Evolutionary conservation across 257 asterid genomes (phyloP).

Genomic region (Solanum raphanifolium): DNA sequence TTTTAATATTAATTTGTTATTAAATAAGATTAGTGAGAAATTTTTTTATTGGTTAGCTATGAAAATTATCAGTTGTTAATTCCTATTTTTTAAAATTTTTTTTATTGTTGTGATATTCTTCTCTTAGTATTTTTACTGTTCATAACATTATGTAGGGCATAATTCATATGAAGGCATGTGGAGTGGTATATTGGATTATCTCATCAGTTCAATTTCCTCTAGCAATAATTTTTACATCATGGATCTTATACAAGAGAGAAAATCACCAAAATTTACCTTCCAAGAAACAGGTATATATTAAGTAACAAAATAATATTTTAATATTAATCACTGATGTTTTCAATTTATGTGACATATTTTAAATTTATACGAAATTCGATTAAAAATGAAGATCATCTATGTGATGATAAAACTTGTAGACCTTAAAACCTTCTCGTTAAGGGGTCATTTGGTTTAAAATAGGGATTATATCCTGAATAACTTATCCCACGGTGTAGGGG

Average conservation of each 20-base stretch:
- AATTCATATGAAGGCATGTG: slow-evolving; percentile 53
- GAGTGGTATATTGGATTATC: slow-evolving; percentile 73
- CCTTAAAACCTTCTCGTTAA: background rate
- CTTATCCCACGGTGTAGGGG: background rate
- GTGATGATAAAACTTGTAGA: background rate
- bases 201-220: slow-evolving; percentile 67
- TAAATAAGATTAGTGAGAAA: background rate
- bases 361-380: rapidly evolving
- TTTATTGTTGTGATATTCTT: too few species aligned
- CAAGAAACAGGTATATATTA: slow-evolving; percentile 28
- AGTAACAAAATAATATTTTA: background rate
- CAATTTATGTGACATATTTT: background rate
- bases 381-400: background rate
- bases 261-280: slow-evolving; percentile 2
- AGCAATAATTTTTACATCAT: slow-evolving; percentile 48
- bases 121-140: background rate
- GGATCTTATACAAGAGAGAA: slow-evolving; percentile 32
- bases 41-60: background rate
- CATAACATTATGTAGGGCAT: slow-evolving; percentile 38
- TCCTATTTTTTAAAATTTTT: background rate
- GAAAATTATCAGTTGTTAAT: background rate
- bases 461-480: background rate
- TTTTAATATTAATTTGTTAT: background rate
- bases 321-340: background rate
- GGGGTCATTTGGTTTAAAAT: background rate